phyloP scores from a whole-genome alignment of 2,329 filamentous ascomycete genomes.

The Diaporthe citriasiana region DNA sequence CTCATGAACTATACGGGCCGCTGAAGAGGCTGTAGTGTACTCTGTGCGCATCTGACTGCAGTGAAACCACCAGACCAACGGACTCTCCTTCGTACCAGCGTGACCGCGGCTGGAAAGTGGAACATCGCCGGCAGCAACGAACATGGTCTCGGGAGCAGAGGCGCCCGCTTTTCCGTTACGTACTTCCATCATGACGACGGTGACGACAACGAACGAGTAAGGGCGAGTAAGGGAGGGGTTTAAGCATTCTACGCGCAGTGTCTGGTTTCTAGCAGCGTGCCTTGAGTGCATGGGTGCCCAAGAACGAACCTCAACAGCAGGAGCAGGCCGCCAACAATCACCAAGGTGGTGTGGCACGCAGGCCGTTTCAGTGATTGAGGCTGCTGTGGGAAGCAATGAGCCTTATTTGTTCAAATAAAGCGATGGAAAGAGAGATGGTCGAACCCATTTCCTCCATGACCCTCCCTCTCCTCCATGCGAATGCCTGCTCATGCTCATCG shows the following conservation, averaged over 20 bases:
- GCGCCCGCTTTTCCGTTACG: slow-evolving; percentile 31
- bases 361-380: neutral
- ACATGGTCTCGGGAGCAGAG: neutral
- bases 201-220: slow-evolving; percentile 35
- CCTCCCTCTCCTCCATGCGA: slow-evolving; percentile 19
- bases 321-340: neutral
- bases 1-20: neutral
- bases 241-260: neutral
- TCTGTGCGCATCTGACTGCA: neutral
- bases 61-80: neutral
- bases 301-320: slow-evolving; percentile 9
- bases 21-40: neutral
- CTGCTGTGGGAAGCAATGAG: neutral
- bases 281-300: neutral
- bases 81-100: neutral
- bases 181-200: slow-evolving; percentile 36
- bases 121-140: neutral
- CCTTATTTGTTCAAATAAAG: neutral
- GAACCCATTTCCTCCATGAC: neutral
- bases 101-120: neutral
- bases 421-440: neutral
- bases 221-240: neutral
- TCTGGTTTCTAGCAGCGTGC: neutral
- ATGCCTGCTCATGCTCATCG: slow-evolving; percentile 3
- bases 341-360: neutral